Percentiles rank a stretch among this genome's conserved stretches.
These are phyloP conservation scores for Tagetes erecta DNA, from an alignment of 129 eudicot genomes.

Conservation along the genomic window DNA sequence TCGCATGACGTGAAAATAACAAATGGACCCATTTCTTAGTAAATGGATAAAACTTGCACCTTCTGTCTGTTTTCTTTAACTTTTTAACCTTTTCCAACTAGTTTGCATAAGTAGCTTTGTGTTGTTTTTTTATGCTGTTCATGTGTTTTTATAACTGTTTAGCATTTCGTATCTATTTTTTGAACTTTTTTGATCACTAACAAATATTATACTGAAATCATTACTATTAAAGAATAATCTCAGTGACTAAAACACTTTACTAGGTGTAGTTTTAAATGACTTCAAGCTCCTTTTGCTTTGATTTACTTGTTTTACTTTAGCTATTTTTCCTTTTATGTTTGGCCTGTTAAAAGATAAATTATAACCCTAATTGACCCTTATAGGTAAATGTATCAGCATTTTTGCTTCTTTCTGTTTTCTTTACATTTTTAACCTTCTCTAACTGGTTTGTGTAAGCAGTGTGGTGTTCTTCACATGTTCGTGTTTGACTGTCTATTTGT, in stretches of 20 bases:
- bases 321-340: neutral
- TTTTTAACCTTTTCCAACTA: neutral
- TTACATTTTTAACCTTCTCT: neutral
- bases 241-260: neutral
- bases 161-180: neutral
- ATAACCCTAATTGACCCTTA: neutral
- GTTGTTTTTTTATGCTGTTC: neutral
- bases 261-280: neutral
- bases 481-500: neutral
- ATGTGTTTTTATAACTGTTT: constrained; percentile 5
- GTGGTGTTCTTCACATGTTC: neutral
- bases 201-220: neutral
- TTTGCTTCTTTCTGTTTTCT: neutral
- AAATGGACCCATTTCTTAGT: neutral
- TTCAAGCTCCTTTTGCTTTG: neutral
- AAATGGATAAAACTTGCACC: neutral
- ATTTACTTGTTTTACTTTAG: neutral
- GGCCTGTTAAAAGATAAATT: neutral
- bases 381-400: neutral
- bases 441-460: constrained; percentile 5
- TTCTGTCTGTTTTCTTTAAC: neutral
- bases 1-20: no score
- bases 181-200: neutral
- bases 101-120: neutral
- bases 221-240: neutral